These are phyloP conservation scores for Colletotrichum incanum DNA, from an alignment of 2,329 filamentous ascomycete species.

Conservation along the genomic window DNA sequence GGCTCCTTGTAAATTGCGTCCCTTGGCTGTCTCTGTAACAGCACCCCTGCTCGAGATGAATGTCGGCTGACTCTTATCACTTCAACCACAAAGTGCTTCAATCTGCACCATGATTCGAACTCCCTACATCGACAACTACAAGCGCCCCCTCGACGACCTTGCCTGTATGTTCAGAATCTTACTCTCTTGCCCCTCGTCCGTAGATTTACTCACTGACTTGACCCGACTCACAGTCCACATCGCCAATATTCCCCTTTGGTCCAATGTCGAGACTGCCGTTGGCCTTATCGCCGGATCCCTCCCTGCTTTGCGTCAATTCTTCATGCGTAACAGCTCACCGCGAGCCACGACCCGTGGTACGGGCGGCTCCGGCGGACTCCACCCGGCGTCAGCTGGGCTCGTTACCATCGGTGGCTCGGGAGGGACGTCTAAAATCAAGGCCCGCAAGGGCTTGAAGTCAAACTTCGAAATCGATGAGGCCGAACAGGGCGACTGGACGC, in stretches of 20 bases:
- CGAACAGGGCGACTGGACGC: constrained; percentile 41
- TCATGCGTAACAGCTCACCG: constrained; percentile 1
- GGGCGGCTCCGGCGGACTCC: constrained; percentile 8
- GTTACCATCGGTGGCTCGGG: constrained; percentile 43
- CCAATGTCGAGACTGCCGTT: constrained; percentile 45
- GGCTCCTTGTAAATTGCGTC: constrained; percentile 45
- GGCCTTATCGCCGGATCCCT: constrained; percentile 44
- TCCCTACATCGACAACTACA: constrained; percentile 46
- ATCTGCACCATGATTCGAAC: constrained; percentile 46
- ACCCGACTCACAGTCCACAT: constrained; percentile 43
- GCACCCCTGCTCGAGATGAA: background rate
- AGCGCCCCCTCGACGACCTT: constrained; percentile 39
- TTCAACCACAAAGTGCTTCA: constrained; percentile 42
- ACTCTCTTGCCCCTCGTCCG: rapidly evolving
- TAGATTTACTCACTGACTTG: background rate
- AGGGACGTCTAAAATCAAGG: constrained; percentile 28
- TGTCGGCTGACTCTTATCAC: background rate
- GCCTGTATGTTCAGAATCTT: constrained; percentile 36
- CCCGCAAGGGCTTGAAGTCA: constrained; percentile 34
- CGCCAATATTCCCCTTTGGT: constrained; percentile 43
- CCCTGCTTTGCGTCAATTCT: constrained; percentile 41
- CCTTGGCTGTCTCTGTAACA: background rate
- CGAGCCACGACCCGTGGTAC: constrained; percentile 18
- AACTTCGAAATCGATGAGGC: constrained; percentile 32
- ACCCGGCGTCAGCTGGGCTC: constrained; percentile 19